phyloP scores from a whole-genome alignment of 345 rosid species.

The Lepidium africanum region DNA sequence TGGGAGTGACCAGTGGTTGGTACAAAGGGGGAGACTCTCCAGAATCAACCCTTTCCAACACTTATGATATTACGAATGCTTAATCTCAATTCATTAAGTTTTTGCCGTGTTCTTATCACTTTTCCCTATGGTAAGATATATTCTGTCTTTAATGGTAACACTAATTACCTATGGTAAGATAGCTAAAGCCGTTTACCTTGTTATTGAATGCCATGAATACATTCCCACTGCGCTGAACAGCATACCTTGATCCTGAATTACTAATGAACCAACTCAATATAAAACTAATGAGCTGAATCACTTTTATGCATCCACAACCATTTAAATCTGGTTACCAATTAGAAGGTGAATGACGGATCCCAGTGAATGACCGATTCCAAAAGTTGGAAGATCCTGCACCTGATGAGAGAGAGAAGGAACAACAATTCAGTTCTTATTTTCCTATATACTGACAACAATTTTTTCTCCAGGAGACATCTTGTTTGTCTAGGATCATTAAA shows the following conservation, averaged over 20 bases:
- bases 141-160: not conserved
- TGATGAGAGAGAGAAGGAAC: constrained; percentile 13
- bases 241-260: constrained; percentile 83
- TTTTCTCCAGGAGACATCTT: not conserved
- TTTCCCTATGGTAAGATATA: not conserved
- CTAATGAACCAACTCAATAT: constrained; percentile 23
- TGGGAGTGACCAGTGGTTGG: not conserved
- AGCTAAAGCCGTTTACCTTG: constrained; percentile 49
- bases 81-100: not conserved
- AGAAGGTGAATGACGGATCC: constrained; percentile 94
- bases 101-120: not conserved
- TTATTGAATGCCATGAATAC: constrained; percentile 87
- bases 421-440: not conserved
- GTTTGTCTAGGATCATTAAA: not conserved
- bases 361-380: constrained; percentile 93
- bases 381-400: constrained; percentile 86
- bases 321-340: constrained; percentile 48
- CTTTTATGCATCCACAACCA: constrained; percentile 1
- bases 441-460: not conserved
- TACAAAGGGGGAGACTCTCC: not conserved
- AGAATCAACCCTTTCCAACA: not conserved
- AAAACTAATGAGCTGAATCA: constrained; percentile 5
- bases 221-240: constrained; percentile 85
- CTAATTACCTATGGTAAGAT: not conserved
- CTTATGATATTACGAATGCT: not conserved